phyloP scores from a whole-genome alignment of 1,284 basidiomycete genomes.

The Trichosporon sp. region DNA sequence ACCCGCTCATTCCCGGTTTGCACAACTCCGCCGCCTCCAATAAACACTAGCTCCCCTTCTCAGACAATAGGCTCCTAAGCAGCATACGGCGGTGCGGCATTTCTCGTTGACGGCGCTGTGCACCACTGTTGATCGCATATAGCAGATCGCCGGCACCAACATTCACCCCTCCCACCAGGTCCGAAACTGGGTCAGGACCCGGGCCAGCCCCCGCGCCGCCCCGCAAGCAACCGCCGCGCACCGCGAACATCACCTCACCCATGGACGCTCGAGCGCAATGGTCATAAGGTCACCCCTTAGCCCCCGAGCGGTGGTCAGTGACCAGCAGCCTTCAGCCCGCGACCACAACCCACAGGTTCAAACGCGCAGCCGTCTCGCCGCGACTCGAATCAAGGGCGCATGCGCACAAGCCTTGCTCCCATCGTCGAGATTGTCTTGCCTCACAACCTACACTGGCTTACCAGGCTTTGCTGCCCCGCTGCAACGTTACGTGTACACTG shows the following conservation, averaged over 20 bases:
- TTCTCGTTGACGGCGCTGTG: no score
- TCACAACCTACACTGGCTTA: background rate
- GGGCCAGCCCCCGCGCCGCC: background rate
- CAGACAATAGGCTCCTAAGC: no score
- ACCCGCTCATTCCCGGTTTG: background rate
- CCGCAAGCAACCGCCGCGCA: background rate
- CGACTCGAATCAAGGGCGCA: constrained; percentile 11
- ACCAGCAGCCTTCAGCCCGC: background rate
- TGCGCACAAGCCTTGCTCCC: constrained; percentile 8
- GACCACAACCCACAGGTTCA: background rate
- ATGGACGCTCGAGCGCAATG: background rate
- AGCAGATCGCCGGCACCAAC: background rate
- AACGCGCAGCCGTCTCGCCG: background rate
- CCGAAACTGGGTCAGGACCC: background rate
- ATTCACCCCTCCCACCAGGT: background rate
- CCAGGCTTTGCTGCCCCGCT: background rate
- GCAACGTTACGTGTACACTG: constrained; percentile 1
- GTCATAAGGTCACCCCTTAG: background rate
- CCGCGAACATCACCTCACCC: background rate
- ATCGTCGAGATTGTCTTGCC: constrained; percentile 7
- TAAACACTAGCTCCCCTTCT: background rate
- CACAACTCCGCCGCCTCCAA: background rate
- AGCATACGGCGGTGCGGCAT: no score
- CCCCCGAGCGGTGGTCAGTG: background rate
- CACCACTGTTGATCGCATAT: background rate